Evolutionary conservation across 2,329 filamentous ascomycete genomes (phyloP), one percentile per base, ranked within the genome.

Genomic region (Daldinia sp.): DNA sequence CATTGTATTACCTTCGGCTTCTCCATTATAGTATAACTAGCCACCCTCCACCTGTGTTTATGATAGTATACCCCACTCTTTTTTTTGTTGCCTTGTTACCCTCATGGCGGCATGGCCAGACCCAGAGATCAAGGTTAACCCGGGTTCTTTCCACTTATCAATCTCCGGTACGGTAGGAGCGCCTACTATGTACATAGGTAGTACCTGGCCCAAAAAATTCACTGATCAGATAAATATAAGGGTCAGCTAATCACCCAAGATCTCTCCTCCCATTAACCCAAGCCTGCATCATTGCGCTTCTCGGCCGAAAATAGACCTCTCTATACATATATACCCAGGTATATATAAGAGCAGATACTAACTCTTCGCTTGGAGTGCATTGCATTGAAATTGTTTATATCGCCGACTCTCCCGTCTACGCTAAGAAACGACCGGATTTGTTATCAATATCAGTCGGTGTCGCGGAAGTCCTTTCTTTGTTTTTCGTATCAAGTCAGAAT

Each of bases 171-270:
- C 19, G 52, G 30, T 39, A 48, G 32, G 32, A 32, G 11, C 21
- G 25, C 34, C 50, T 32, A 19, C n/a, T n/a, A n/a, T n/a, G n/a
- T n/a, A n/a, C n/a, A n/a, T n/a, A n/a, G n/a, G n/a, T n/a, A n/a
- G n/a, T n/a, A n/a, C 9, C 15, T 41, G 23, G 23, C 39, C 39
- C 50, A 32, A 43, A 32, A 37, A 19, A 32, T 19, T 41, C 29
- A 27, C n/a, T n/a, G n/a, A n/a, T 55, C 17, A 27, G 55, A 54
- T 64, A 64, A 60, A 57, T 64, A 64, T 53, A 63, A 64, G 55
- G 60, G 19, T 50, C 47, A 39, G 34, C 21, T 27, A 43, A 29
- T 30, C 48, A 49, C 60, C 43, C 19, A 32, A 21, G 32, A 51
- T 51, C 23, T 34, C 27, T 37, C 17, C 23, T 50, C 39, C 32